A percentile compares a stretch with the other conserved stretches of the same genome.
phyloP scores from a whole-genome alignment of 148 eudicot genomes.

The Silene conica region DNA sequence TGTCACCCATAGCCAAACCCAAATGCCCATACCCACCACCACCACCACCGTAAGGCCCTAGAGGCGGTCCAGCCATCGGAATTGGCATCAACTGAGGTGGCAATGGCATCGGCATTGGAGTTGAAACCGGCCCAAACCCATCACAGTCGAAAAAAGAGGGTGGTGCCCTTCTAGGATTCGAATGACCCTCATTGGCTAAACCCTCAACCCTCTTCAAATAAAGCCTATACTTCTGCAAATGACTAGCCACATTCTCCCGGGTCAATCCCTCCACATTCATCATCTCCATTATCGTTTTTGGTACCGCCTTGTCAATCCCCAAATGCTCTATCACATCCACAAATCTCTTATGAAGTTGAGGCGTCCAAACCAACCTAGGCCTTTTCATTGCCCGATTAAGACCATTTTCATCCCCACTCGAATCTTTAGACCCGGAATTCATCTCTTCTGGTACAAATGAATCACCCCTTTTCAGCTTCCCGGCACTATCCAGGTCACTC shows the following conservation, averaged over 20 bases:
- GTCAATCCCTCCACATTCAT: conserved; percentile 52
- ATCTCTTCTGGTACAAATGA: conserved; percentile 26
- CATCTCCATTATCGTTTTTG: conserved; percentile 48
- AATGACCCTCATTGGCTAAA: conserved; percentile 22
- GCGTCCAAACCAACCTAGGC: conserved; percentile 47
- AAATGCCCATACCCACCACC: conserved; percentile 26
- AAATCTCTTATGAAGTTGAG: conserved; percentile 42
- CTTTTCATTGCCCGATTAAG: conserved; percentile 29
- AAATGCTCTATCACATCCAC: conserved; percentile 45
- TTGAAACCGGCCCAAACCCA: conserved; percentile 11
- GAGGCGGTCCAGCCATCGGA: conserved; percentile 25
- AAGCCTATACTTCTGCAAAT: conserved; percentile 47
- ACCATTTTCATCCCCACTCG: conserved; percentile 32
- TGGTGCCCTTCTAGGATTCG: conserved; percentile 15
- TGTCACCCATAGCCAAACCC: conserved; percentile 25
- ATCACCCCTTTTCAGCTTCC: conserved; percentile 22
- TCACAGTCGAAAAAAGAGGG: conserved; percentile 25
- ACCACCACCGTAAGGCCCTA: conserved; percentile 15
- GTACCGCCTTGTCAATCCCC: conserved; percentile 49
- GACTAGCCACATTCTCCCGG: conserved; percentile 51
- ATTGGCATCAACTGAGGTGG: conserved; percentile 24
- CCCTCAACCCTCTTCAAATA: conserved; percentile 44
- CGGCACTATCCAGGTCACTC: conserved; percentile 13
- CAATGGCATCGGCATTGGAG: conserved; percentile 6
- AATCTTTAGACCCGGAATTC: conserved; percentile 27